Conservation (phyloP, 164 flowering plant species). For the Magnolia officinalis region DNA sequence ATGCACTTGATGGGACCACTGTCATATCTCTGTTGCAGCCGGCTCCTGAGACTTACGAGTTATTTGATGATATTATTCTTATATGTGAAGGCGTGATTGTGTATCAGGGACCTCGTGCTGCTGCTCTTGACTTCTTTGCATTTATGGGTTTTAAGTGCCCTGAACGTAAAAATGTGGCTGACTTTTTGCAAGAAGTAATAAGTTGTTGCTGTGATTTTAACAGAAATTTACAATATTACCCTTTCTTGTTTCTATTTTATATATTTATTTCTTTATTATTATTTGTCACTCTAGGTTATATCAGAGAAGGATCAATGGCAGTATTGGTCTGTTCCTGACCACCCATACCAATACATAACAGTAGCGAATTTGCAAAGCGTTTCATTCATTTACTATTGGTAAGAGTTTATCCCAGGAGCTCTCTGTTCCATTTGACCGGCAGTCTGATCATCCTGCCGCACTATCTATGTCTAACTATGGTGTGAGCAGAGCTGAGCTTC, state of each 20-base stretch:
- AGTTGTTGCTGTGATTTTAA: not conserved
- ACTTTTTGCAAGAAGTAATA: conserved; percentile 92
- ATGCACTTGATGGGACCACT: conserved; percentile 79
- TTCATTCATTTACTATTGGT: conserved; percentile 60
- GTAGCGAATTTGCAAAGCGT: conserved; percentile 80
- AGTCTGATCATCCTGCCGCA: conserved; percentile 84
- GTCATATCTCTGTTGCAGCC: conserved; percentile 92
- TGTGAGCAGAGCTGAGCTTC: conserved; percentile 59
- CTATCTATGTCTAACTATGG: conserved; percentile 76
- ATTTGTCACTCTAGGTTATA: conserved; percentile 45
- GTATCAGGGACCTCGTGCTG: conserved; percentile 85
- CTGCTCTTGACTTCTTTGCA: conserved; percentile 68
- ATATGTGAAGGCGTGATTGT: conserved; percentile 87
- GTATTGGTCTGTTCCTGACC: conserved; percentile 69
- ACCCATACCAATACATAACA: conserved; percentile 66
- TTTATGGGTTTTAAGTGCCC: conserved; percentile 92
- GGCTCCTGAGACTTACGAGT: conserved; percentile 93
- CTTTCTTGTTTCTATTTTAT: not conserved
- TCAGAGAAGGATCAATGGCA: conserved; percentile 97
- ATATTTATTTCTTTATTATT: not conserved
- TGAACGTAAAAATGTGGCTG: conserved; percentile 85
- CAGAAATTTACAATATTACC: not conserved
- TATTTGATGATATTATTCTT: conserved; percentile 93
- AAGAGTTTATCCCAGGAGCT: conserved; percentile 56
- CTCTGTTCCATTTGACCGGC: conserved; percentile 65